Evolutionary conservation across 2,329 filamentous ascomycete genomes (phyloP).

Genomic region (Xylaria sp.): DNA sequence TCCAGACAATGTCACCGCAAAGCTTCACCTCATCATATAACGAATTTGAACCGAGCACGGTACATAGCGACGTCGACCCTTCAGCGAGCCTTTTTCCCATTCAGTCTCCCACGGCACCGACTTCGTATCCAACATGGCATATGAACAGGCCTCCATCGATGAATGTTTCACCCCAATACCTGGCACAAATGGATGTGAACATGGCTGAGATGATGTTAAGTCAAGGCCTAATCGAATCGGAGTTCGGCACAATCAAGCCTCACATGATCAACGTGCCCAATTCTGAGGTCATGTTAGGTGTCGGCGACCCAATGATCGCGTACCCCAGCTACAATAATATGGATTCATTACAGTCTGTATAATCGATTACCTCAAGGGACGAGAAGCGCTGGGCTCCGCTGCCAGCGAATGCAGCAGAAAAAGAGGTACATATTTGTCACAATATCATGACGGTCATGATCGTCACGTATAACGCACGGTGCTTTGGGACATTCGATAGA

Average conservation of each 20-base stretch:
- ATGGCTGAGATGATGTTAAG: constrained; percentile 60
- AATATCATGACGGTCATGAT: constrained; percentile 19
- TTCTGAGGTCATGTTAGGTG: constrained; percentile 66
- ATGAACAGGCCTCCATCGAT: constrained; percentile 51
- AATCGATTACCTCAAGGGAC: neutral
- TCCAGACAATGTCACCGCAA: constrained; percentile 64
- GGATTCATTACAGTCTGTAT: constrained; percentile 48
- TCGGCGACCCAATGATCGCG: constrained; percentile 67
- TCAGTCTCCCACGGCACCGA: constrained; percentile 46
- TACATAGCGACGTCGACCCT: constrained; percentile 47
- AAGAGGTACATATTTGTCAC: constrained; percentile 6
- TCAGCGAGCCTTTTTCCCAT: constrained; percentile 46
- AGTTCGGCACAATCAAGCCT: constrained; percentile 66
- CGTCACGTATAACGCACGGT: constrained; percentile 32
- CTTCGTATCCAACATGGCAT: constrained; percentile 51
- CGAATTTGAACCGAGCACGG: constrained; percentile 54
- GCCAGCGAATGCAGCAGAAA: neutral
- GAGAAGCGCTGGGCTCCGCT: neutral
- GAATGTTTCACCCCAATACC: constrained; percentile 55
- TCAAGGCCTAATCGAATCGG: constrained; percentile 62
- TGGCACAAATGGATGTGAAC: constrained; percentile 55
- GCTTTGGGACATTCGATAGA: constrained; percentile 26
- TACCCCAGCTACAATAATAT: constrained; percentile 64
- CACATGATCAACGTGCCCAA: constrained; percentile 64
- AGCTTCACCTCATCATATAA: constrained; percentile 59